Percentiles rank a stretch among this genome's conserved stretches.
Conservation (phyloP, 495 filamentous ascomycete genomes). For the Penicillium canariense region DNA sequence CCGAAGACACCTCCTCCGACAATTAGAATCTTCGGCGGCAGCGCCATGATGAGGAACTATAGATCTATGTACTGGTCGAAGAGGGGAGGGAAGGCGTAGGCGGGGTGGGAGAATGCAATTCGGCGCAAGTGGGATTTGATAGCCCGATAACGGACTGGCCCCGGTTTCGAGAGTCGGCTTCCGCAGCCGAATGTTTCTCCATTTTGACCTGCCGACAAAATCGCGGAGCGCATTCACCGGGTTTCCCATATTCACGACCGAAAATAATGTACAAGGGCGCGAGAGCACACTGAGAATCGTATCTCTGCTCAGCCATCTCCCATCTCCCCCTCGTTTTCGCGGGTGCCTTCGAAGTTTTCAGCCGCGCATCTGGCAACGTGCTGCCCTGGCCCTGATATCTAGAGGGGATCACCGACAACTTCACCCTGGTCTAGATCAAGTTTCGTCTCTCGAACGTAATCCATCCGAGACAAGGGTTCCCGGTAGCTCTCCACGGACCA, state of each 20-base stretch:
- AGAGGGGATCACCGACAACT: not conserved
- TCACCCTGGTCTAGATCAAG: not conserved
- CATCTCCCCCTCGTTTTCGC: not conserved
- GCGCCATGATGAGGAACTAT: constrained; percentile 28
- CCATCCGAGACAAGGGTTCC: not conserved
- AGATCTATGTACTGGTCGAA: not conserved
- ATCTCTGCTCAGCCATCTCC: not conserved
- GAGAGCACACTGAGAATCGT: not conserved
- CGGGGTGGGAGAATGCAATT: not conserved
- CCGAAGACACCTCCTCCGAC: constrained; percentile 78
- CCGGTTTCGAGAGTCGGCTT: constrained; percentile 1
- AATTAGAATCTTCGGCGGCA: constrained; percentile 62
- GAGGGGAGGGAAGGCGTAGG: not conserved
- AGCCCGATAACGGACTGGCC: constrained; percentile 22
- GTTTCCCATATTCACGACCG: not conserved
- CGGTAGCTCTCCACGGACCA: not conserved
- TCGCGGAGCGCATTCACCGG: not conserved
- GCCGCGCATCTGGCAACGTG: not conserved
- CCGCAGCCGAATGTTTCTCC: constrained; percentile 4
- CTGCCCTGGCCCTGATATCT: not conserved
- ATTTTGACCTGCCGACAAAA: constrained; percentile 1
- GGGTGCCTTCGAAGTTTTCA: not conserved
- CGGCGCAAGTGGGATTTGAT: not conserved
- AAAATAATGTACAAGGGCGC: not conserved
- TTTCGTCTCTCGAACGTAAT: not conserved